phyloP scores from a whole-genome alignment of 2,329 filamentous ascomycete species.

The Penicillium sp. region DNA sequence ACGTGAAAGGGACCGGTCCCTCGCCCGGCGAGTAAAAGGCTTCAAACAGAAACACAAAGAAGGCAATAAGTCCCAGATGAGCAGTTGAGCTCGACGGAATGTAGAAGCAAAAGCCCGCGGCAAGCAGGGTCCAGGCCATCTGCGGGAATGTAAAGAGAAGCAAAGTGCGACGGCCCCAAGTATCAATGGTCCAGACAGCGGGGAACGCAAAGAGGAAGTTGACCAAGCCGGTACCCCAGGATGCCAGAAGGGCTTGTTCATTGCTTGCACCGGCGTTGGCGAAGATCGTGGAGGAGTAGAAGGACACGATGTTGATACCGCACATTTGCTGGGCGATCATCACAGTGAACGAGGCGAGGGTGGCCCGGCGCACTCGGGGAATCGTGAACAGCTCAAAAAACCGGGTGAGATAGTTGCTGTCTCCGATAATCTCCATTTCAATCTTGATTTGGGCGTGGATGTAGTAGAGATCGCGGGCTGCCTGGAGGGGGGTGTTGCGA shows the following conservation, averaged over 20 bases:
- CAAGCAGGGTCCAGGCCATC: constrained; percentile 20
- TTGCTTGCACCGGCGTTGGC: constrained; percentile 53
- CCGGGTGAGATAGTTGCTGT: constrained; percentile 58
- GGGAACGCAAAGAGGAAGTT: constrained; percentile 27
- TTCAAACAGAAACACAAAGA: constrained; percentile 60
- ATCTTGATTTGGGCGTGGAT: constrained; percentile 53
- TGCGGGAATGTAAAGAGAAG: constrained; percentile 21
- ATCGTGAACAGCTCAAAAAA: constrained; percentile 52
- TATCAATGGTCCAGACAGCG: constrained; percentile 20
- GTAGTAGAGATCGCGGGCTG: constrained; percentile 61
- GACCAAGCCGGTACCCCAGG: constrained; percentile 22
- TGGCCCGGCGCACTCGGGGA: constrained; percentile 56
- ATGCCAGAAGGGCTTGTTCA: constrained; percentile 47
- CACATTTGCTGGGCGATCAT: constrained; percentile 76
- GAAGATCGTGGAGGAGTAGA: constrained; percentile 64
- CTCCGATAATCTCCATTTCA: constrained; percentile 40
- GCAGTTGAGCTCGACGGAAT: constrained; percentile 1
- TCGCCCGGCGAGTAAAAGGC: constrained; percentile 62
- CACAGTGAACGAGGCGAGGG: constrained; percentile 69
- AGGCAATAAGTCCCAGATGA: constrained; percentile 13
- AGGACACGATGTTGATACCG: constrained; percentile 59
- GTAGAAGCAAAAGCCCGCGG: constrained; percentile 16
- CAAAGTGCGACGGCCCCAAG: constrained; percentile 19
- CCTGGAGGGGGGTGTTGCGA: constrained; percentile 33
- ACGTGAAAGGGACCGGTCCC: too few species aligned